Conservation (phyloP, 2,329 filamentous ascomycete species). For the Colletotrichum sp. region DNA sequence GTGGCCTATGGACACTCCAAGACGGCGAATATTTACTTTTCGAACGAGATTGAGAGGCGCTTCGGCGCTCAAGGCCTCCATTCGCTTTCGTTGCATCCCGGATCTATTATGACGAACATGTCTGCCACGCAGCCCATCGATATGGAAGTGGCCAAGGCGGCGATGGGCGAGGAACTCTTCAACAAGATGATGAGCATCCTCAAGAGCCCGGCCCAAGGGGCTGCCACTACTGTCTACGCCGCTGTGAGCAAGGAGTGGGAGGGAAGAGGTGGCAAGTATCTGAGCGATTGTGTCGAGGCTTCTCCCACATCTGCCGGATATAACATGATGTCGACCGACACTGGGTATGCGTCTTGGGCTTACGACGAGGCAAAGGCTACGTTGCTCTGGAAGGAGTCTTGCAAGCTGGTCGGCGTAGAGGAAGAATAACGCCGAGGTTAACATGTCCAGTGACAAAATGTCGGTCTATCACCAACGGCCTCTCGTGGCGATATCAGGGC, state of each 20-base stretch:
- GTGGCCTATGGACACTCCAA: slow-evolving; percentile 53
- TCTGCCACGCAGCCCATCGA: neutral
- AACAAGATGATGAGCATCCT: neutral
- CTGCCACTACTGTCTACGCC: slow-evolving; percentile 50
- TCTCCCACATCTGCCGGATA: neutral
- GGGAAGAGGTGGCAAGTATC: slow-evolving; percentile 49
- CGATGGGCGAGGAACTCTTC: neutral
- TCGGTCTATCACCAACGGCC: too few species aligned
- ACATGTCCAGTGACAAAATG: neutral
- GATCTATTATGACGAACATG: neutral
- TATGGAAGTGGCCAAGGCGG: neutral
- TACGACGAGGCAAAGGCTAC: neutral
- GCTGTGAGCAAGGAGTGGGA: slow-evolving; percentile 45
- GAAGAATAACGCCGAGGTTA: rapidly evolving
- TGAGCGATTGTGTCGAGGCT: slow-evolving; percentile 39
- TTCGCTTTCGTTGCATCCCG: slow-evolving; percentile 15
- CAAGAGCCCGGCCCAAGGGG: slow-evolving; percentile 43
- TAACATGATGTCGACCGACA: neutral
- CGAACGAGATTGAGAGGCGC: slow-evolving; percentile 53
- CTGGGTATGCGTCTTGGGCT: slow-evolving; percentile 26
- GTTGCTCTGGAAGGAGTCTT: neutral
- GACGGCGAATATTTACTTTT: slow-evolving; percentile 53
- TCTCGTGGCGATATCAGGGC: too few species aligned
- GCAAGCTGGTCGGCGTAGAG: neutral
- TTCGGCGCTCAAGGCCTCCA: slow-evolving; percentile 29